phyloP scores from a whole-genome alignment of 371 early-diverging fungal species.

The Apophysomyces sp. region DNA sequence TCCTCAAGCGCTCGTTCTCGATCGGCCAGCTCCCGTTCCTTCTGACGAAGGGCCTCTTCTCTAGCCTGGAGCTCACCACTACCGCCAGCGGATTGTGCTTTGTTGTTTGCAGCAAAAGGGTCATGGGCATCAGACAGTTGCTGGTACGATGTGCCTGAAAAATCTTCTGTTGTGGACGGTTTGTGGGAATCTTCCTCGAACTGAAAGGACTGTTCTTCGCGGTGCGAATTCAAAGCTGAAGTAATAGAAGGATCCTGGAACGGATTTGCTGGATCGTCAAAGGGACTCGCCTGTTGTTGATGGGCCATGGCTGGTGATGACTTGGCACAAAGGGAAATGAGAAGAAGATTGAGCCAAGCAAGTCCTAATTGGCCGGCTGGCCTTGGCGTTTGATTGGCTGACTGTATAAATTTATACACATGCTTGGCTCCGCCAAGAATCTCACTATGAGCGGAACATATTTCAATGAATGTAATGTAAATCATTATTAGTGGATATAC shows the following conservation, averaged over 20 bases:
- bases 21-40: slow-evolving; percentile 67
- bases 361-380: too few species aligned
- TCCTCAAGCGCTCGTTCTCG: slow-evolving; percentile 62
- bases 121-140: slow-evolving; percentile 38
- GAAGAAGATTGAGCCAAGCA: background rate
- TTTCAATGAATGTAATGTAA: too few species aligned
- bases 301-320: slow-evolving; percentile 2
- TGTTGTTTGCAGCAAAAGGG: slow-evolving; percentile 28
- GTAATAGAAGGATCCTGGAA: slow-evolving; percentile 63
- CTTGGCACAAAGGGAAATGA: background rate
- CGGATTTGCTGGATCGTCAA: slow-evolving; percentile 60
- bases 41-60: slow-evolving; percentile 64
- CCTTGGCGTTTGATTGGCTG: too few species aligned
- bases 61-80: slow-evolving; percentile 18
- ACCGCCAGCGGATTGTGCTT: slow-evolving; percentile 1
- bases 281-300: slow-evolving; percentile 33
- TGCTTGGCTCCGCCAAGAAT: too few species aligned
- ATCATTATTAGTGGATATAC: too few species aligned
- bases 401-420: too few species aligned
- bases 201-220: slow-evolving; percentile 23
- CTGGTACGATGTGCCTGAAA: slow-evolving; percentile 31
- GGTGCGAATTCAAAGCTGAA: slow-evolving; percentile 45
- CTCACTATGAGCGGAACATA: too few species aligned
- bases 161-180: slow-evolving; percentile 22
- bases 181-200: slow-evolving; percentile 15